Conservation (phyloP, 306 rosid genomes). For the Vachellia collinsii region DNA sequence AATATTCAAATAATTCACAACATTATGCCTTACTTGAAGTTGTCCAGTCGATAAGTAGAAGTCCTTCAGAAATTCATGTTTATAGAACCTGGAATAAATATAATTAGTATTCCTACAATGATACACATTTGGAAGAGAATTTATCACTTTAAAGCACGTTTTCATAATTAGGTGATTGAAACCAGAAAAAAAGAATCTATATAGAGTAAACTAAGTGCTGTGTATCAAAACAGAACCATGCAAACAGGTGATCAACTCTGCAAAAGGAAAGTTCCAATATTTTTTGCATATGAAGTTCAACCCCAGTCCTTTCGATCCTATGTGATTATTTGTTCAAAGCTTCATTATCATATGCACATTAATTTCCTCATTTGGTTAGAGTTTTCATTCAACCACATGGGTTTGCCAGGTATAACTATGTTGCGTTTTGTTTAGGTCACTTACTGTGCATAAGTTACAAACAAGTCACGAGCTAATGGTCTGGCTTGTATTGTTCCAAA, state of each 20-base stretch:
- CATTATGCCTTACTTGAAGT: slow-evolving; percentile 72
- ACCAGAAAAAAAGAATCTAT: not conserved
- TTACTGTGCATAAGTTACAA: slow-evolving; percentile 80
- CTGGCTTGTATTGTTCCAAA: slow-evolving; percentile 81
- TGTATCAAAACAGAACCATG: slow-evolving; percentile 8
- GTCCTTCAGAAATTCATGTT: slow-evolving; percentile 93
- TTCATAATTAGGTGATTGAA: slow-evolving; percentile 16
- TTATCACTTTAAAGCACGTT: not conserved
- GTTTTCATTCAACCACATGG: slow-evolving; percentile 24
- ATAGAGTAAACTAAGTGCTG: slow-evolving; percentile 11
- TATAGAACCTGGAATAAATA: slow-evolving; percentile 73
- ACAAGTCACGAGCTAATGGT: slow-evolving; percentile 76
- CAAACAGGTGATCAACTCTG: not conserved
- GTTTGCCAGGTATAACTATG: slow-evolving; percentile 20
- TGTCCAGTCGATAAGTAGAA: slow-evolving; percentile 94
- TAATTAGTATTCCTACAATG: slow-evolving; percentile 31
- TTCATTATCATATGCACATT: not conserved
- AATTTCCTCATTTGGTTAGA: slow-evolving; percentile 22
- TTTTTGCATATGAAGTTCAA: no score
- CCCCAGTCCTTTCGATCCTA: not conserved
- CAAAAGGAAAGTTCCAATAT: no score
- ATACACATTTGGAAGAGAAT: slow-evolving; percentile 17
- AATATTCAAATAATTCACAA: slow-evolving; percentile 31
- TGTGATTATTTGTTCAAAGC: not conserved
- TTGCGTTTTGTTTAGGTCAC: slow-evolving; percentile 36